phyloP scores from a whole-genome alignment of 495 filamentous ascomycete genomes.

The Xylaria flabelliformis region DNA sequence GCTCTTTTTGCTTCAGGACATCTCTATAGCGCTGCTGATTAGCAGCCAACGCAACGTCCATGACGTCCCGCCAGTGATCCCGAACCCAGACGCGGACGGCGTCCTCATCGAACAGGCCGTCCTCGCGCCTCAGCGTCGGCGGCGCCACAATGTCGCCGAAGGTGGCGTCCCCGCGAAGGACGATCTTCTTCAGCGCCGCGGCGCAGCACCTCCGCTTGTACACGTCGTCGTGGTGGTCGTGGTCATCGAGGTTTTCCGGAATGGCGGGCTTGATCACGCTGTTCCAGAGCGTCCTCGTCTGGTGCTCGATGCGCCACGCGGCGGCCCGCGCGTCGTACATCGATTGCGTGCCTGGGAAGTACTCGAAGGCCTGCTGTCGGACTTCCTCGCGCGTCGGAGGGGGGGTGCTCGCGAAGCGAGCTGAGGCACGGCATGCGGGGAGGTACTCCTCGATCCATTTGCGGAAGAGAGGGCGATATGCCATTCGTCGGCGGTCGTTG shows the following conservation, averaged over 20 bases:
- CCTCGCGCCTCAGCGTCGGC: conserved; percentile 29
- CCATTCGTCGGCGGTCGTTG: conserved; percentile 58
- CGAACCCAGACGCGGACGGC: conserved; percentile 44
- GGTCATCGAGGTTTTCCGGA: conserved; percentile 31
- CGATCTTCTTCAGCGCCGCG: conserved; percentile 45
- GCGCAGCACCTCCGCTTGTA: conserved; percentile 34
- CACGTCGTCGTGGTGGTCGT: no score
- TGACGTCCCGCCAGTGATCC: conserved; percentile 44
- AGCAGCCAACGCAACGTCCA: conserved; percentile 38
- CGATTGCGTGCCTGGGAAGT: conserved; percentile 38
- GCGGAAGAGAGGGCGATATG: conserved; percentile 53
- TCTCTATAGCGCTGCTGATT: conserved; percentile 31
- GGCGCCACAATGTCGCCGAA: conserved; percentile 37
- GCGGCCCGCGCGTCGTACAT: conserved; percentile 35
- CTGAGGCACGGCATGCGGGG: conserved; percentile 48
- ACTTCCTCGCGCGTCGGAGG: conserved; percentile 39
- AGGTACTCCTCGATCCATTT: conserved; percentile 62
- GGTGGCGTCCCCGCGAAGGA: conserved; percentile 43
- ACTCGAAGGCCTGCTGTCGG: conserved; percentile 43
- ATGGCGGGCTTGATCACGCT: conserved; percentile 44
- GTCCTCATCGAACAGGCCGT: conserved; percentile 49
- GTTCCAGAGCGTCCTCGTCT: conserved; percentile 40
- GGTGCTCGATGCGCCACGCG: conserved; percentile 39
- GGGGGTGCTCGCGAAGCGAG: conserved; percentile 27
- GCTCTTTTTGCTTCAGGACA: conserved; percentile 27